These are phyloP conservation scores for Brachypodium distachyon DNA, from an alignment of 202 grass and related monocot genomes.

Conservation along the genomic window DNA sequence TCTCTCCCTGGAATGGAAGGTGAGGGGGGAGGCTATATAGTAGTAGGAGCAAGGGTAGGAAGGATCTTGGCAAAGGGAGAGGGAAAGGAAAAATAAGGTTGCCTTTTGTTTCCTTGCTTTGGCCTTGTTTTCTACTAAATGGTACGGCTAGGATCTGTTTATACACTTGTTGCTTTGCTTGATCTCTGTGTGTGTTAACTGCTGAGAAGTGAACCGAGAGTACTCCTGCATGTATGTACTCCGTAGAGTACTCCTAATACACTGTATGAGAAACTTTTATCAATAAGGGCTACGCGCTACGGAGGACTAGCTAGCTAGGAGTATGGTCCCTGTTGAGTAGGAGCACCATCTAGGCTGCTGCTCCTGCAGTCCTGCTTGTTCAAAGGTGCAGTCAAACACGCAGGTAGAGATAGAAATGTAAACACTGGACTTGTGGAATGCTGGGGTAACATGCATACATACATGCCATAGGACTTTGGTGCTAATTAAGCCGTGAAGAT, in stretches of 20 bases:
- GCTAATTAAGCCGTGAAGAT: not conserved
- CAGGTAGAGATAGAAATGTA: conserved; percentile 25
- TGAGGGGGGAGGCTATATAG: conserved; percentile 40
- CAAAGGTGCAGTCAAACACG: conserved; percentile 32
- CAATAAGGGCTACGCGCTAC: not conserved
- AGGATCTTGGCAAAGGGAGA: conserved; percentile 35
- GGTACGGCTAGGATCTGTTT: not conserved
- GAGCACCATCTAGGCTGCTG: conserved; percentile 47
- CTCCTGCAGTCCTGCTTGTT: too few relatives aligned
- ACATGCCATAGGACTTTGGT: not conserved
- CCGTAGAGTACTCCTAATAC: not conserved
- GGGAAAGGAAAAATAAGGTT: not conserved
- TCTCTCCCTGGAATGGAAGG: conserved; percentile 17
- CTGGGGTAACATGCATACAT: conserved; percentile 7
- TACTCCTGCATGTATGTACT: not conserved
- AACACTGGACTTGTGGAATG: too few relatives aligned
- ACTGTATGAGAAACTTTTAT: conserved; percentile 32
- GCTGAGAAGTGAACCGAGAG: not conserved
- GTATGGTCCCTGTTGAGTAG: conserved; percentile 19
- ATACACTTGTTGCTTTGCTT: not conserved
- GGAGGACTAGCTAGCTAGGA: conserved; percentile 16
- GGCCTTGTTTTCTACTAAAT: not conserved
- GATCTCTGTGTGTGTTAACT: conserved; percentile 32
- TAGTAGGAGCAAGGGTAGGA: conserved; percentile 32
- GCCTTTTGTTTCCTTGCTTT: conserved; percentile 31